Evolutionary conservation across 495 filamentous ascomycete genomes (phyloP).

Genomic region (Jackrogersella minutella): DNA sequence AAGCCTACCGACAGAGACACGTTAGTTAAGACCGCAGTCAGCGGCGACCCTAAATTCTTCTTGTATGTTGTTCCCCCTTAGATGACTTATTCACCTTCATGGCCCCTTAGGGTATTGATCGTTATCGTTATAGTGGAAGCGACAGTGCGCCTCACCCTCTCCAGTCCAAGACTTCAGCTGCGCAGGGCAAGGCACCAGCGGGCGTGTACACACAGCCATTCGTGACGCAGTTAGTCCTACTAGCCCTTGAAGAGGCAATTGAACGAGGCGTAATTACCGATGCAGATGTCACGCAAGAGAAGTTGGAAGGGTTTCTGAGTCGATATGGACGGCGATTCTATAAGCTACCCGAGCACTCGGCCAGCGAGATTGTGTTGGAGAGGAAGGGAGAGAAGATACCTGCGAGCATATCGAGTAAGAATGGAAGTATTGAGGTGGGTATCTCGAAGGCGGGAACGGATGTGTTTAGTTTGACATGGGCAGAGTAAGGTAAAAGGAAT

Average conservation of each 20-base stretch:
- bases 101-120: neutral
- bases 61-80: conserved; percentile 58
- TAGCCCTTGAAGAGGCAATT: conserved; percentile 74
- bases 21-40: conserved; percentile 71
- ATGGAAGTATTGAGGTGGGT: conserved; percentile 68
- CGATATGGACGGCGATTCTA: conserved; percentile 81
- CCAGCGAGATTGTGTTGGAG: conserved; percentile 66
- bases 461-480: conserved; percentile 42
- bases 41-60: conserved; percentile 82
- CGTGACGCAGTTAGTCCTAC: conserved; percentile 75
- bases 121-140: conserved; percentile 47
- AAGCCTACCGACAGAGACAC: conserved; percentile 76
- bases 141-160: conserved; percentile 83
- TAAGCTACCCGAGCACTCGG: conserved; percentile 55
- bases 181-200: conserved; percentile 63
- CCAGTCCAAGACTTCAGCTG: conserved; percentile 71
- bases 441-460: conserved; percentile 62
- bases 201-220: conserved; percentile 94
- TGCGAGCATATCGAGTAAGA: conserved; percentile 57
- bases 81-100: conserved; percentile 21
- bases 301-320: conserved; percentile 77
- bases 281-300: conserved; percentile 73
- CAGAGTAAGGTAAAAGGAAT: neutral
- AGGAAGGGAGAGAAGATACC: conserved; percentile 67
- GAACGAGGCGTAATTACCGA: conserved; percentile 70